Evolutionary conservation across 352 stramenopile species (phyloP).

Genomic region (Phytopythium sindhum): DNA sequence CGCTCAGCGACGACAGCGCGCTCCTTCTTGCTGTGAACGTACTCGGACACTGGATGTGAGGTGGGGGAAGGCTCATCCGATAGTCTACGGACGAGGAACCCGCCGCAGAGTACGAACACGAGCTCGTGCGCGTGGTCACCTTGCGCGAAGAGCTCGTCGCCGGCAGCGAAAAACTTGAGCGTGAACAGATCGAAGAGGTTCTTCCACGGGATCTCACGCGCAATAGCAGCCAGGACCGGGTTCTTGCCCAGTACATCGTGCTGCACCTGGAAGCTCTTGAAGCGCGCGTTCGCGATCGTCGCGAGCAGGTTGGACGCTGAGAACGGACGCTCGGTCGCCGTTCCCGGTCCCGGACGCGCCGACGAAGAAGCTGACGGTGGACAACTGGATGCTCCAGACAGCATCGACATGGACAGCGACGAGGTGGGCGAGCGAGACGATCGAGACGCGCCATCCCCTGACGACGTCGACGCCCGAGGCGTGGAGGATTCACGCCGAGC

Average conservation of each 20-base stretch:
- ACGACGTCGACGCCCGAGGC: not conserved
- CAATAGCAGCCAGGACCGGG: slow-evolving; percentile 34
- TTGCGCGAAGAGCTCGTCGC: slow-evolving; percentile 37
- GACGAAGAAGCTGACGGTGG: not conserved
- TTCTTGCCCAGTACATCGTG: slow-evolving; percentile 51
- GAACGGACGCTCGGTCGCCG: slow-evolving; percentile 20
- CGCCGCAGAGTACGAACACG: slow-evolving; percentile 49
- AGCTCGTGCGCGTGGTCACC: slow-evolving; percentile 40
- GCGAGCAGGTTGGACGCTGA: slow-evolving; percentile 45
- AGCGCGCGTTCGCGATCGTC: slow-evolving; percentile 40
- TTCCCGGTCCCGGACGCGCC: not conserved
- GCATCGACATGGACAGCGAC: not conserved
- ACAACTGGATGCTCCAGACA: not conserved
- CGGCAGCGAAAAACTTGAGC: slow-evolving; percentile 48
- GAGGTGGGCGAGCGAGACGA: not conserved
- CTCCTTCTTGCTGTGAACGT: not conserved
- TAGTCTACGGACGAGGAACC: slow-evolving; percentile 26
- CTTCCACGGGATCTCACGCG: slow-evolving; percentile 52
- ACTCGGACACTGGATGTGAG: not conserved
- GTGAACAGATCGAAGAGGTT: slow-evolving; percentile 56
- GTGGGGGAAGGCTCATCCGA: not conserved
- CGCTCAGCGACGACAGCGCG: slow-evolving; percentile 32
- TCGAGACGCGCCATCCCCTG: not conserved
- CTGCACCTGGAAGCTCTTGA: slow-evolving; percentile 55
- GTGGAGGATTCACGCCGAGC: not conserved